These are phyloP conservation scores for Sporothrix phasma DNA, from an alignment of 2,329 filamentous ascomycete genomes.

Conservation along the genomic window DNA sequence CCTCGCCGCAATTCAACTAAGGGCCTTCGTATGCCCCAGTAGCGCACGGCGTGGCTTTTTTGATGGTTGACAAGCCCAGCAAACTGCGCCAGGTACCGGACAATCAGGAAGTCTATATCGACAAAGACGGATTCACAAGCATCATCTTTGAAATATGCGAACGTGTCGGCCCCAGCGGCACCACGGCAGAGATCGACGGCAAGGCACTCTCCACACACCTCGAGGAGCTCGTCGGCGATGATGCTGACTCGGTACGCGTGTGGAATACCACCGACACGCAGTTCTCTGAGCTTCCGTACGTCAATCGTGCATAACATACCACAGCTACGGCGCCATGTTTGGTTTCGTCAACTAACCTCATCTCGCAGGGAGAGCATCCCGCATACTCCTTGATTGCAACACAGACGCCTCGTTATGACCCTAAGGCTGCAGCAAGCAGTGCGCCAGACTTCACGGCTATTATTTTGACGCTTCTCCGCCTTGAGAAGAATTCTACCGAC, in stretches of 20 bases:
- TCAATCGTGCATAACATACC: neutral
- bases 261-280: slow-evolving; percentile 54
- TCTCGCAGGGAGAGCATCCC: slow-evolving; percentile 39
- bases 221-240: slow-evolving; percentile 57
- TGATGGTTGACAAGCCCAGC: slow-evolving; percentile 33
- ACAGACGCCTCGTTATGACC: slow-evolving; percentile 36
- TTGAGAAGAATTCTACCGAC: slow-evolving; percentile 68
- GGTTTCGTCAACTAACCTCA: slow-evolving; percentile 17
- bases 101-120: slow-evolving; percentile 88
- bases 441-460: slow-evolving; percentile 60
- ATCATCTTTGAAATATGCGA: slow-evolving; percentile 88
- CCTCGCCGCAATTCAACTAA: neutral
- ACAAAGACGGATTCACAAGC: slow-evolving; percentile 70
- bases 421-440: slow-evolving; percentile 28
- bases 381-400: slow-evolving; percentile 63
- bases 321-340: neutral
- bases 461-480: slow-evolving; percentile 64
- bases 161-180: slow-evolving; percentile 52
- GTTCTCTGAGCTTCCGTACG: slow-evolving; percentile 35
- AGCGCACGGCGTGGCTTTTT: neutral
- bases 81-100: slow-evolving; percentile 67
- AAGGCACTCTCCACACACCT: slow-evolving; percentile 60
- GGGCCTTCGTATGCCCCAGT: neutral
- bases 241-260: slow-evolving; percentile 54
- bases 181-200: slow-evolving; percentile 52